Base-by-base conservation (phyloP, 2,329 filamentous ascomycete species). In the Hypoxylon sp. region DNA sequence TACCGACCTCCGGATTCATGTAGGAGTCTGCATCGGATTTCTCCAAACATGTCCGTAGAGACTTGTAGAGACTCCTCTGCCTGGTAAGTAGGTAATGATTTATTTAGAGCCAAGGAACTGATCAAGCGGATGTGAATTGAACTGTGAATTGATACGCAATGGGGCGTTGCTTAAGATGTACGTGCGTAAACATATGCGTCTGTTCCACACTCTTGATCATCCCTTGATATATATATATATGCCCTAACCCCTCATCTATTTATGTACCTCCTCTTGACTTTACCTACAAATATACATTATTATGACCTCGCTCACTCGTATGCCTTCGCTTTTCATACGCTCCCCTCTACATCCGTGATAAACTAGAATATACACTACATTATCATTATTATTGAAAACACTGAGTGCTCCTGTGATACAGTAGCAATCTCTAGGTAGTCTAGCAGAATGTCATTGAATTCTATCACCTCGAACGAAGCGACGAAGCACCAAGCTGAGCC, bases 401-500 rank as follows among this genome's bases (percentile, higher is more conserved):
- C 13, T 11, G 2, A 37, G 4, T 22, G 42, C 6, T 13, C 5
- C 10, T 46, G n/a, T 22, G 42, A 46, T 46, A 24, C 22, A 35
- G 42, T 14, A 55, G 4, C 17, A 24, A 46, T 48, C 17, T 6
- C 29, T 31, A 9, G 29, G 29, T 24, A 58, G 22, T n/a, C 39
- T 5, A 19, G 5, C 46, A 63, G 52, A 22, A 70, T 71, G 66
- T 54, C 69, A 11, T 35, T 57, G 8, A 61, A 46, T 29, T 44
- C 48, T 13, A 14, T 31, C 31, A 11, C 35, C 14, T 63, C 69
- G 14, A 42, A 59, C 8, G 35, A 52, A 19, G 42, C 26, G 37
- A 47, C 48, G 8, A 59, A 60, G 42, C 54, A 54, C 8, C 55
- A 63, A 19, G 13, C 57, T 9, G 53, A 48, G n/a, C 19, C 31